Evolutionary conservation across 2,329 filamentous ascomycete species (phyloP).

Genomic region (Orbilia ellipsospora): DNA sequence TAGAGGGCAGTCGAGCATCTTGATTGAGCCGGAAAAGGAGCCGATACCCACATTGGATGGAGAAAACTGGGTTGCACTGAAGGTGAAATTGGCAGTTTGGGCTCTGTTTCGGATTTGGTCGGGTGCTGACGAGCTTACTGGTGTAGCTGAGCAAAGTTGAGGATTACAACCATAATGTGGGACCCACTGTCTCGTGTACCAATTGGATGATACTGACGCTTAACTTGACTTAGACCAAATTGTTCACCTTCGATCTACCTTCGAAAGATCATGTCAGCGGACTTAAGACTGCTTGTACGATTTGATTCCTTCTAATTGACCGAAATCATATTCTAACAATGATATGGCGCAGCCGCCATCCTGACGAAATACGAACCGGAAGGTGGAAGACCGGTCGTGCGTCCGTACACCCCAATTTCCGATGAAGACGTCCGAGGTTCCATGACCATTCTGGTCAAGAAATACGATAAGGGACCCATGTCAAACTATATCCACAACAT

Average conservation of each 20-base stretch:
- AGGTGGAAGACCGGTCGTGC: slow-evolving; percentile 84
- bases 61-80: slow-evolving; percentile 63
- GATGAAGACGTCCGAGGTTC: slow-evolving; percentile 83
- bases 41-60: slow-evolving; percentile 56
- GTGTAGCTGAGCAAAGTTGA: slow-evolving; percentile 45
- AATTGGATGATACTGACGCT: slow-evolving; percentile 10
- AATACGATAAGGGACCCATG: slow-evolving; percentile 91
- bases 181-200: not conserved
- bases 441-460: slow-evolving; percentile 90
- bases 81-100: slow-evolving; percentile 19
- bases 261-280: slow-evolving; percentile 87
- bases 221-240: slow-evolving; percentile 68
- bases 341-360: slow-evolving; percentile 71
- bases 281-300: slow-evolving; percentile 77
- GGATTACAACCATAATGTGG: slow-evolving; percentile 53
- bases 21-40: slow-evolving; percentile 56
- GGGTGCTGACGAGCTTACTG: slow-evolving; percentile 1
- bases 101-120: not conserved
- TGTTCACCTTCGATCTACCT: slow-evolving; percentile 85
- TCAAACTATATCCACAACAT: slow-evolving; percentile 87
- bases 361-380: slow-evolving; percentile 92
- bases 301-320: not conserved
- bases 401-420: slow-evolving; percentile 91
- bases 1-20: slow-evolving; percentile 38
- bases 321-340: slow-evolving; percentile 1